Conservation (phyloP, 1,139 yeast genomes). For the Sugiyamaella sp. region DNA sequence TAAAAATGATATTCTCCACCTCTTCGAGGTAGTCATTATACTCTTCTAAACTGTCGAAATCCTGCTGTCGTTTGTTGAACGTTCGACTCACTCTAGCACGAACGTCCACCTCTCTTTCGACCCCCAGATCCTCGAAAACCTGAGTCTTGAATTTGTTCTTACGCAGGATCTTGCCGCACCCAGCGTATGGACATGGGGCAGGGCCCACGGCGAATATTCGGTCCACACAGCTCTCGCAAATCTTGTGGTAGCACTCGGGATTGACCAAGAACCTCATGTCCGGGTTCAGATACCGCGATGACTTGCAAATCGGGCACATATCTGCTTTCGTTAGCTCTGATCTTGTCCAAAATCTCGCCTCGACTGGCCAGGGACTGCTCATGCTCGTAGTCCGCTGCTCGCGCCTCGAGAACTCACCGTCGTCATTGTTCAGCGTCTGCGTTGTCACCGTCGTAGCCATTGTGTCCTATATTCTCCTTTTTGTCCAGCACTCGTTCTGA, state of each 20-base stretch:
- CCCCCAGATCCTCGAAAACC: constrained; percentile 83
- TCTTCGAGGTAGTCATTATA: constrained; percentile 81
- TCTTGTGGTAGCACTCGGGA: constrained; percentile 97
- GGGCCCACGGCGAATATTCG: constrained; percentile 93
- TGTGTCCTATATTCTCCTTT: too few species aligned
- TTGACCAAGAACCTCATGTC: constrained; percentile 90
- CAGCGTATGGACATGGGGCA: constrained; percentile 93
- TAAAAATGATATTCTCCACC: constrained; percentile 79
- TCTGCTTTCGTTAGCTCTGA: constrained; percentile 45
- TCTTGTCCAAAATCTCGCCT: neutral
- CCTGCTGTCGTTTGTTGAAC: constrained; percentile 79
- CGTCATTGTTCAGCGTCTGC: neutral
- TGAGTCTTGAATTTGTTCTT: constrained; percentile 91
- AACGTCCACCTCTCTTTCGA: constrained; percentile 91
- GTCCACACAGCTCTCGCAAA: constrained; percentile 96
- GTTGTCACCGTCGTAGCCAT: neutral
- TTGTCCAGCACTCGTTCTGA: too few species aligned
- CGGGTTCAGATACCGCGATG: constrained; percentile 91
- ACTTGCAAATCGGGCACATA: constrained; percentile 97
- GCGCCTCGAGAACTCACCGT: too few species aligned
- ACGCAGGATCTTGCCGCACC: constrained; percentile 83
- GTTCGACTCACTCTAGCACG: constrained; percentile 75
- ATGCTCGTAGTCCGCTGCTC: neutral
- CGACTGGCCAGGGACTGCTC: neutral
- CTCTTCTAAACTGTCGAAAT: constrained; percentile 60